A percentile compares a stretch with the other conserved stretches of the same genome.
Conservation (phyloP, 208 protist species). For the Leptomonas pyrrhocoris region DNA sequence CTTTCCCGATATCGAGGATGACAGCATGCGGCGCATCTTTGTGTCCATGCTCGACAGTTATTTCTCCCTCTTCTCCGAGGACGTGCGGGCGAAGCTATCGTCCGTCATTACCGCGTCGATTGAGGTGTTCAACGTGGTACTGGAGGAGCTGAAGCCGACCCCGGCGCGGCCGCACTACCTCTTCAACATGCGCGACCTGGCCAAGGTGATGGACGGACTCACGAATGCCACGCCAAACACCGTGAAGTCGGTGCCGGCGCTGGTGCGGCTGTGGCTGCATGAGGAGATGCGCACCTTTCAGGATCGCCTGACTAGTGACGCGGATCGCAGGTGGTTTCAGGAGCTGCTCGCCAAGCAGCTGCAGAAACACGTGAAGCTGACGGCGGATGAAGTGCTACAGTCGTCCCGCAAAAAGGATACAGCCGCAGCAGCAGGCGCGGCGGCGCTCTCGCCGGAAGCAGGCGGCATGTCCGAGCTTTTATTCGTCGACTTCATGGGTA, state of each 20-base stretch:
- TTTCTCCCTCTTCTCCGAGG: slow-evolving; percentile 86
- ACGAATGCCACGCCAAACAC: slow-evolving; percentile 81
- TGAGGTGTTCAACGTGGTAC: slow-evolving; percentile 94
- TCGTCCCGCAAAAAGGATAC: neutral
- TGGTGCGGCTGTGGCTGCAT: slow-evolving; percentile 96
- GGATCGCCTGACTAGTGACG: slow-evolving; percentile 94
- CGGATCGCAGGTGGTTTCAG: slow-evolving; percentile 94
- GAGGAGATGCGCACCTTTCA: slow-evolving; percentile 95
- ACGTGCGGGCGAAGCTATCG: slow-evolving; percentile 70
- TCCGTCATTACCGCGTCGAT: slow-evolving; percentile 94
- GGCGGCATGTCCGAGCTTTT: slow-evolving; percentile 56
- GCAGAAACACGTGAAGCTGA: slow-evolving; percentile 80
- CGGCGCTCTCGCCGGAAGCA: neutral
- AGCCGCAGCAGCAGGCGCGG: neutral
- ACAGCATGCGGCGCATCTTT: slow-evolving; percentile 96
- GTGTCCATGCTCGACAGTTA: slow-evolving; percentile 95
- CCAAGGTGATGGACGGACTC: slow-evolving; percentile 97
- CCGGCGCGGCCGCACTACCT: slow-evolving; percentile 98
- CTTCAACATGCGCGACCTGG: slow-evolving; percentile 98
- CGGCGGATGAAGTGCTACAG: slow-evolving; percentile 68
- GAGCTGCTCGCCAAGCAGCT: slow-evolving; percentile 78
- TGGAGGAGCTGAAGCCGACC: slow-evolving; percentile 95
- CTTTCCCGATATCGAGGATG: slow-evolving; percentile 96
- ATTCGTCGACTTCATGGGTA: slow-evolving; percentile 95
- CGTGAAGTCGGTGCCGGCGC: slow-evolving; percentile 43